phyloP scores from a whole-genome alignment of 2,329 filamentous ascomycete genomes.

The Penicillium sp. region DNA sequence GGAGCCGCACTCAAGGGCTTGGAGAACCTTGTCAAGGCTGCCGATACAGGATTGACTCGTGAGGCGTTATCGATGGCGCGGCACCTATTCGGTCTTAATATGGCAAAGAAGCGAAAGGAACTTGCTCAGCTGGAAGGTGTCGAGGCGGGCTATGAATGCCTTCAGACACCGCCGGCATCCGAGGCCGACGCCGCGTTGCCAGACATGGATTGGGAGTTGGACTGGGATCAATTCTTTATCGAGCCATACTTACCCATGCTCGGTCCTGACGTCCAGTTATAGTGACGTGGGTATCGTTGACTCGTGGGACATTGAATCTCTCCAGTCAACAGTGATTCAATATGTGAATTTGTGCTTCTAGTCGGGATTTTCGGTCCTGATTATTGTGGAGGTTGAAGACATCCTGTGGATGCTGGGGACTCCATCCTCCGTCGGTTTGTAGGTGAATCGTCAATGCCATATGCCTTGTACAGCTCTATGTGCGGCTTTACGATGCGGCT shows the following conservation, averaged over 20 bases:
- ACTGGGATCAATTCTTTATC: slow-evolving; percentile 38
- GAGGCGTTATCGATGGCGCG: slow-evolving; percentile 34
- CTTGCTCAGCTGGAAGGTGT: slow-evolving; percentile 33
- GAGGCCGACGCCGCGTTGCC: slow-evolving; percentile 17
- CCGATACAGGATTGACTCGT: slow-evolving; percentile 32
- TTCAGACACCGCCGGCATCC: slow-evolving; percentile 12
- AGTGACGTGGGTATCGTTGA: background rate
- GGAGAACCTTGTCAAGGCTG: slow-evolving; percentile 31
- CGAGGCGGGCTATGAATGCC: slow-evolving; percentile 24
- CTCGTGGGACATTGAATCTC: no score
- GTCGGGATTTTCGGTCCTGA: background rate
- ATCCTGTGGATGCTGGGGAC: background rate
- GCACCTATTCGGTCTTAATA: slow-evolving; percentile 32
- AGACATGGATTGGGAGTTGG: slow-evolving; percentile 28
- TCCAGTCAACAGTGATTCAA: no score
- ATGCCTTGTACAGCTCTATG: no score
- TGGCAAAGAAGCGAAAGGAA: slow-evolving; percentile 35
- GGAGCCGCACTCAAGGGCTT: slow-evolving; percentile 27
- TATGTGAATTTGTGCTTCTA: background rate
- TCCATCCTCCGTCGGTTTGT: background rate
- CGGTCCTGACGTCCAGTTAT: slow-evolving; percentile 23
- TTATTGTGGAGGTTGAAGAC: background rate
- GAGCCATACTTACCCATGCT: slow-evolving; percentile 35
- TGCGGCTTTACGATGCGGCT: background rate
- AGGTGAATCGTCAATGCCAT: background rate